Base-by-base conservation (phyloP, 2,329 filamentous ascomycete species). In the Pyrenochaeta sp. region DNA sequence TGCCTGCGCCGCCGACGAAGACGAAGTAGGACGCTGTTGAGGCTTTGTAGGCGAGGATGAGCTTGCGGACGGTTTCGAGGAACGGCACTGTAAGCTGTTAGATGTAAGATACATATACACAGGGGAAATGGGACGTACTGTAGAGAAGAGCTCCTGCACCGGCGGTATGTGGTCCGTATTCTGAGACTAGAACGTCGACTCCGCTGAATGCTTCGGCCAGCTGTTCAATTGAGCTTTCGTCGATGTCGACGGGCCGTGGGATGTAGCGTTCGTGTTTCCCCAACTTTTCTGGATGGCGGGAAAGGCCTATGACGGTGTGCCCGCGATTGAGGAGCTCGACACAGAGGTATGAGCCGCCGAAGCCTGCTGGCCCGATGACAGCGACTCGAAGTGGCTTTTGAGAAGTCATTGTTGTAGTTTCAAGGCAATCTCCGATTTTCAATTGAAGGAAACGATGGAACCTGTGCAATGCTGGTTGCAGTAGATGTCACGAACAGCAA, bases 1-100 rank as follows among this genome's bases (percentile, higher is more conserved):
- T 62, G 30, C 65, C 67, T 1, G 66, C 65, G 30, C 68, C 68
- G 26, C 67, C 68, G 27, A 72, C 61, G 36, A 67, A 67, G 34
- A 72, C 42, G 55, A 70, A 67, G 53, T 71, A 70, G 6, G 51
- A 37, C 2, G 61, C 47, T 11, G 51, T 27, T 1, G 61, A 60
- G 4, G 26, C 22, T 42, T 68, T 69, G 20, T 61, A 59, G 10
- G 67, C 65, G 7, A 70, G 53, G 11, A 71, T 50, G 6, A 71
- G 53, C 34, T 66, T 68, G 29, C 68, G 65, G 3, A 60, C 51
- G 3, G 64, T 60, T 51, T 72, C 67, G 35, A 72, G 42, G 43
- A 66, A 72, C 1, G 62, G 60, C 60, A 67, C 66, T 68, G 21
- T n/a, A 10, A 6, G 7, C 23, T 9, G 11, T 10, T 32, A 20